phyloP scores from a whole-genome alignment of 495 filamentous ascomycete species.

The Rostrohypoxylon terebratum region DNA sequence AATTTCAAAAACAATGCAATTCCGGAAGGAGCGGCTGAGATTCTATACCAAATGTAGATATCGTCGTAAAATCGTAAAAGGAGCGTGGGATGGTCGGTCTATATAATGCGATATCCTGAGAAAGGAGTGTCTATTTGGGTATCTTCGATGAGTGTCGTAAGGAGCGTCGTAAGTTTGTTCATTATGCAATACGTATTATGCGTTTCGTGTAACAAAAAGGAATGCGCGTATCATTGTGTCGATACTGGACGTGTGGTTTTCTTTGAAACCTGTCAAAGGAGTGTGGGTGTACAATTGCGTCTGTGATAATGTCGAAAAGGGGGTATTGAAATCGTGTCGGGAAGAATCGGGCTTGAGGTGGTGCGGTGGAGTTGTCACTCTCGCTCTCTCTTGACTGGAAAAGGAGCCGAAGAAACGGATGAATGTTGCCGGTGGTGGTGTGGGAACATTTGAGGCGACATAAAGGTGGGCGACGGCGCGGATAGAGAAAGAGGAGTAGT shows the following conservation, averaged over 20 bases:
- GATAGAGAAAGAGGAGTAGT: conserved; percentile 46
- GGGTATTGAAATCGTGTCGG: conserved; percentile 33
- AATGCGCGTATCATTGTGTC: conserved; percentile 60
- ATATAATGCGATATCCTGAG: conserved; percentile 52
- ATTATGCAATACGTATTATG: conserved; percentile 57
- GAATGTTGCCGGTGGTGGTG: conserved; percentile 49
- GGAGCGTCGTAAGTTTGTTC: conserved; percentile 59
- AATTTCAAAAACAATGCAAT: conserved; percentile 50
- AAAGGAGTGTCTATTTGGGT: conserved; percentile 63
- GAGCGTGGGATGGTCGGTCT: conserved; percentile 55
- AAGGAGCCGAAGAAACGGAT: conserved; percentile 46
- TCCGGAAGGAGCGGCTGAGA: conserved; percentile 50
- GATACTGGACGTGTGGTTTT: conserved; percentile 53
- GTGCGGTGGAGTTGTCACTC: conserved; percentile 29
- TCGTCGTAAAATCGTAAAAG: conserved; percentile 53
- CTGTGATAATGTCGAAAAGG: conserved; percentile 54
- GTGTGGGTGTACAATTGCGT: conserved; percentile 62
- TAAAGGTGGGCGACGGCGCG: conserved; percentile 43
- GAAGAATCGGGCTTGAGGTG: conserved; percentile 32
- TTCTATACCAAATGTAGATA: conserved; percentile 49
- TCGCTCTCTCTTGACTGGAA: conserved; percentile 47
- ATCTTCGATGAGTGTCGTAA: conserved; percentile 54
- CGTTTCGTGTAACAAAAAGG: conserved; percentile 55
- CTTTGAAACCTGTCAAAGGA: conserved; percentile 59
- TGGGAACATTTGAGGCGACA: conserved; percentile 39